A percentile compares a stretch with the other conserved stretches of the same genome.
phyloP scores from a whole-genome alignment of 805 yeast species.

The Candida verbasci region DNA sequence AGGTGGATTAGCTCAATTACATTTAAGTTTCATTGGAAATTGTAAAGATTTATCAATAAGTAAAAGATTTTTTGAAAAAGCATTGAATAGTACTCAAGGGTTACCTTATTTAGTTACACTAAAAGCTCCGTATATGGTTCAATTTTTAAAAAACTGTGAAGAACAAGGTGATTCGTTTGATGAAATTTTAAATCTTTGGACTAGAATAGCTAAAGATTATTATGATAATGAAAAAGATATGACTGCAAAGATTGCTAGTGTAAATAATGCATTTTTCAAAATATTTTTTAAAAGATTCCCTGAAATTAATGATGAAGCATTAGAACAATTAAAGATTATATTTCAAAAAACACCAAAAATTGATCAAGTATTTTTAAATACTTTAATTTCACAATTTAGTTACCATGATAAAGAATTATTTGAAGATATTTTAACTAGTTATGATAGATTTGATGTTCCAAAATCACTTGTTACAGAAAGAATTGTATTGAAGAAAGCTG shows the following conservation, averaged over 20 bases:
- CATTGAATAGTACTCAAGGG: constrained; percentile 47
- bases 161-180: constrained; percentile 53
- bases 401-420: constrained; percentile 69
- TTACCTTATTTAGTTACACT: constrained; percentile 70
- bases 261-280: constrained; percentile 64
- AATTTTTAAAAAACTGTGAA: constrained; percentile 59
- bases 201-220: constrained; percentile 38
- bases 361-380: constrained; percentile 81
- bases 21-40: constrained; percentile 72
- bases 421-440: constrained; percentile 59
- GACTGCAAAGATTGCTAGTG: constrained; percentile 67
- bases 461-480: constrained; percentile 70
- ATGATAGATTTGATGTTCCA: constrained; percentile 50
- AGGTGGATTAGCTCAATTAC: constrained; percentile 66
- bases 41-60: constrained; percentile 71
- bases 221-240: constrained; percentile 44
- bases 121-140: constrained; percentile 70
- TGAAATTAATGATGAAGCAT: constrained; percentile 49
- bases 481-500: constrained; percentile 67
- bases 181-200: constrained; percentile 59
- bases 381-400: constrained; percentile 58
- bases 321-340: constrained; percentile 51
- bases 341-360: constrained; percentile 53
- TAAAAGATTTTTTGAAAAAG: constrained; percentile 69
- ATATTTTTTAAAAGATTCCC: constrained; percentile 62